A percentile compares a stretch with the other conserved stretches of the same genome.
These are phyloP conservation scores for Withania somnifera DNA, from an alignment of 305 asterid species.

Conservation along the genomic window DNA sequence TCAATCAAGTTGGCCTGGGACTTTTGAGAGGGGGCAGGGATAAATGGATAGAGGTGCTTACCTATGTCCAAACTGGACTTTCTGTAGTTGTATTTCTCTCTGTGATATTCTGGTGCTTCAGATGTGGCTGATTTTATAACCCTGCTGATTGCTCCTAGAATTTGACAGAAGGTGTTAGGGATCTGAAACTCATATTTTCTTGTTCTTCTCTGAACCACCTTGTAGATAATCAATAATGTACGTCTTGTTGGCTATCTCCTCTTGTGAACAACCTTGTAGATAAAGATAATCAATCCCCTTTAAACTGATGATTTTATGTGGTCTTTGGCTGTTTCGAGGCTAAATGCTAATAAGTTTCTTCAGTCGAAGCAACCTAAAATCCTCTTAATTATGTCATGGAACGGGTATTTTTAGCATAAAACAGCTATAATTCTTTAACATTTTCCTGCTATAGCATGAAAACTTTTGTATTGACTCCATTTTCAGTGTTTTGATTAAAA, in stretches of 20 bases:
- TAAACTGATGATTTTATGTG: not conserved
- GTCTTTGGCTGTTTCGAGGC: not conserved
- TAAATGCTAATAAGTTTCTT: not conserved
- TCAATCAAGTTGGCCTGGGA: not conserved
- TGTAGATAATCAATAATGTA: not conserved
- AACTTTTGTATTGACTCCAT: not conserved
- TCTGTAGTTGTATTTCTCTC: not conserved
- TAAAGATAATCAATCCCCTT: too few relatives aligned
- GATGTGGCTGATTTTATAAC: not conserved
- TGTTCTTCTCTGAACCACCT: not conserved
- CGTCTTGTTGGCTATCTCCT: not conserved
- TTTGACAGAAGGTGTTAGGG: not conserved
- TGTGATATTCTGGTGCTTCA: not conserved
- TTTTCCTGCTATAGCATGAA: not conserved
- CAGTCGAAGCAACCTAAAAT: not conserved
- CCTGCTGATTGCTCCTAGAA: not conserved
- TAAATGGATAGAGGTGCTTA: not conserved
- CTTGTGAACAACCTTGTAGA: too few relatives aligned
- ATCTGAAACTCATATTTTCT: not conserved
- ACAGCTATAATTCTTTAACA: not conserved
- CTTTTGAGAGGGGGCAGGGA: not conserved
- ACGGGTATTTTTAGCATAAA: not conserved
- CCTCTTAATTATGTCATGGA: not conserved
- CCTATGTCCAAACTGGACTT: not conserved
- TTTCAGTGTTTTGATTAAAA: not conserved